phyloP scores from a whole-genome alignment of 371 early-diverging fungal species.

The Nematocida ironsii region DNA sequence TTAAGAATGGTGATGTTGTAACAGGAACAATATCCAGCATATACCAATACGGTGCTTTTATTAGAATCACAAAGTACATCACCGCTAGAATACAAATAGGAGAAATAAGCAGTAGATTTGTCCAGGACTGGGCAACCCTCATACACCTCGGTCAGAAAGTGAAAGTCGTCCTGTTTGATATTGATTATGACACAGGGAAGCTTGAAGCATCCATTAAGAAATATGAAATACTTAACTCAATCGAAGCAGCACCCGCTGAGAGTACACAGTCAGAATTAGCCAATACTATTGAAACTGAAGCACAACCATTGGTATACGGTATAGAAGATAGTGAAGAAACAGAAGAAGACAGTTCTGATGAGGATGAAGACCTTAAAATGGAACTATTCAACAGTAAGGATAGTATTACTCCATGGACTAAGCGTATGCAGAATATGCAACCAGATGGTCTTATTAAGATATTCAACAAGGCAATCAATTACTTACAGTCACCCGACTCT shows the following conservation, averaged over 20 bases:
- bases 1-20: slow-evolving; percentile 42
- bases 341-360: not conserved
- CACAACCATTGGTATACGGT: not conserved
- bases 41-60: slow-evolving; percentile 49
- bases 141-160: slow-evolving; percentile 29
- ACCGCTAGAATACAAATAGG: slow-evolving; percentile 32
- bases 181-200: slow-evolving; percentile 44
- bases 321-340: not conserved
- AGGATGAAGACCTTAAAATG: slow-evolving; percentile 49
- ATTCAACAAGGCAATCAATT: slow-evolving; percentile 7
- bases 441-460: not conserved
- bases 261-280: not conserved
- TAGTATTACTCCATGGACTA: slow-evolving; percentile 28
- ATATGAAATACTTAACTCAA: slow-evolving; percentile 45
- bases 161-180: slow-evolving; percentile 38
- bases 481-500: slow-evolving; percentile 18
- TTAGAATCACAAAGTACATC: not conserved
- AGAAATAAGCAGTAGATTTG: slow-evolving; percentile 38
- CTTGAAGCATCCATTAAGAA: slow-evolving; percentile 54
- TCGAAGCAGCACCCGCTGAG: slow-evolving; percentile 14
- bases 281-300: not conserved
- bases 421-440: slow-evolving; percentile 24
- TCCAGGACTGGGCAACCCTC: slow-evolving; percentile 45
- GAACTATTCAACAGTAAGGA: slow-evolving; percentile 55
- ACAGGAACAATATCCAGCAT: slow-evolving; percentile 8